These are phyloP conservation scores for Cardiospermum halicacabum DNA, from an alignment of 345 rosid genomes.

Conservation along the genomic window DNA sequence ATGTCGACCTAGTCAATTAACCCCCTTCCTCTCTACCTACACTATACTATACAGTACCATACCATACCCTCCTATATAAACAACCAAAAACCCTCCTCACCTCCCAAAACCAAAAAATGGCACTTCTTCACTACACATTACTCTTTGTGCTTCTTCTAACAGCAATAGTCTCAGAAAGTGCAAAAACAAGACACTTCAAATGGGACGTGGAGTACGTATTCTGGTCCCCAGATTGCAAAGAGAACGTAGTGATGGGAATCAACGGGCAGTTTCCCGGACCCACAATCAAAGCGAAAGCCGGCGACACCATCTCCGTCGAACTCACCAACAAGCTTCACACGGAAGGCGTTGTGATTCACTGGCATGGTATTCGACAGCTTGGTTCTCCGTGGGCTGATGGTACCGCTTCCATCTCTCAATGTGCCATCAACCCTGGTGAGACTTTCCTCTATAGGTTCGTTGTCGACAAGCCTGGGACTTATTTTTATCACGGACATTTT, in stretches of 20 bases:
- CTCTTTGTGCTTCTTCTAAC: too few species aligned
- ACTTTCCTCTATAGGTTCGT: slow-evolving; percentile 66
- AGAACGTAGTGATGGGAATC: slow-evolving; percentile 59
- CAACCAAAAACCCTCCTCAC: too few species aligned
- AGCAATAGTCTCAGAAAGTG: too few species aligned
- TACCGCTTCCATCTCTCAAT: slow-evolving; percentile 74
- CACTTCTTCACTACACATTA: too few species aligned
- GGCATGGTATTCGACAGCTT: slow-evolving; percentile 95
- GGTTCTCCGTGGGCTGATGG: slow-evolving; percentile 96
- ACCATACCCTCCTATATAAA: too few species aligned
- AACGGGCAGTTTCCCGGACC: slow-evolving; percentile 91
- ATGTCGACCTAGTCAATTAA: too few species aligned
- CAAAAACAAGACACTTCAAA: slow-evolving; percentile 31
- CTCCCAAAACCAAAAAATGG: too few species aligned
- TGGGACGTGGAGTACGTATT: slow-evolving; percentile 69
- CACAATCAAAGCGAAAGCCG: slow-evolving; percentile 52
- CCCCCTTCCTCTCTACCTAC: too few species aligned
- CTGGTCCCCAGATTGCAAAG: slow-evolving; percentile 69
- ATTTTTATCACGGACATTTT: slow-evolving; percentile 78
- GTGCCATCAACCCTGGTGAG: slow-evolving; percentile 73
- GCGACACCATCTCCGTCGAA: slow-evolving; percentile 54
- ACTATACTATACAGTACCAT: too few species aligned
- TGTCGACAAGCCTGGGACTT: slow-evolving; percentile 75
- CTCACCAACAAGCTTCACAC: slow-evolving; percentile 65
- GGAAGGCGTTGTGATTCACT: slow-evolving; percentile 81